Conservation (phyloP, 192 early-diverging fungal genomes). For the Obelidium mucronatum region DNA sequence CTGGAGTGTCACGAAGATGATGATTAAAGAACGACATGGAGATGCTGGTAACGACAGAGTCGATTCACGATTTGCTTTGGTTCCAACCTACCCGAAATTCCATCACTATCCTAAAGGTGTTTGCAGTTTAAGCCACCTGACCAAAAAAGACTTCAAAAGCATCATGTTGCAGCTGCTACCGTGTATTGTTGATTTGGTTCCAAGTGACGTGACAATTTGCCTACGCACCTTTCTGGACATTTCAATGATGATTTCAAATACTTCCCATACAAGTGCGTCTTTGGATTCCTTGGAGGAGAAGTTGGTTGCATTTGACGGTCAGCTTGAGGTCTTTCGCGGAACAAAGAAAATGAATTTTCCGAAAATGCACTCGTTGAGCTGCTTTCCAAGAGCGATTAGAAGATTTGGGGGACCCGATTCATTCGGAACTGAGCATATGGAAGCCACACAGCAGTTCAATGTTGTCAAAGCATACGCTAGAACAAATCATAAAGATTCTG, state of each 20-base stretch:
- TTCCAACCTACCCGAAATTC: background rate
- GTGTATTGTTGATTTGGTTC: background rate
- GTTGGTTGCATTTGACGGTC: background rate
- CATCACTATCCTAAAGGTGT: background rate
- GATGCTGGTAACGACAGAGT: background rate
- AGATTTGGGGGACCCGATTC: background rate
- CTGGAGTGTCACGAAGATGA: background rate
- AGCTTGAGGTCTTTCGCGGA: background rate
- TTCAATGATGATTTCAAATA: background rate
- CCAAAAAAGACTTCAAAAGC: background rate
- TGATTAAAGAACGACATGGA: background rate
- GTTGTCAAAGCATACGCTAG: background rate
- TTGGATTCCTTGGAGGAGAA: background rate
- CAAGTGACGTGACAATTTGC: background rate
- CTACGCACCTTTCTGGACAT: background rate
- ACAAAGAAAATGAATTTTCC: background rate
- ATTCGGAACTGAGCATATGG: background rate
- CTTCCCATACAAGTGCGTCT: background rate
- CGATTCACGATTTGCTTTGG: background rate
- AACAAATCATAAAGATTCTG: background rate
- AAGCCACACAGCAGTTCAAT: background rate
- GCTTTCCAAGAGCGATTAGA: background rate
- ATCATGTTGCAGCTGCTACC: background rate
- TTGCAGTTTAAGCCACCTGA: background rate
- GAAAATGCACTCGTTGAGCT: background rate